Base-by-base conservation (phyloP, 1,139 yeast genomes). In the Trichomonascaceae sp. region DNA sequence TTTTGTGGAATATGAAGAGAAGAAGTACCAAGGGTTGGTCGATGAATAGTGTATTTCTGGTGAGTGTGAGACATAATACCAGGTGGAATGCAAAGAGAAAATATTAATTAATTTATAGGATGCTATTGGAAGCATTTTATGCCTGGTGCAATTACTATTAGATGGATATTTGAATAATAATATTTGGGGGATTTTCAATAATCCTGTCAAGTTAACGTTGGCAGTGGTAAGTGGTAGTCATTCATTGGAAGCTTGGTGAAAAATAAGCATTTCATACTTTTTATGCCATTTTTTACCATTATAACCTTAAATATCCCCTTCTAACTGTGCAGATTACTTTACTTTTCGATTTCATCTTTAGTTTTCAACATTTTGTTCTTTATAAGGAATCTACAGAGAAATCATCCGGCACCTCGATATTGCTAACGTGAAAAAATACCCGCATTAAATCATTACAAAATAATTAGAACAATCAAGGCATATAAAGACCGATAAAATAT, bases 11-110 rank as follows among this genome's bases (percentile, higher is more conserved):
- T 61, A 72, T 69, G 56, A 73, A 73, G 49, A 74, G 87, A 52
- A 72, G 74, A 57, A 78, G 85, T 1, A 79, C 83, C 63, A 69
- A 71, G 54, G 88, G 87, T 0, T 81, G 82, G 63, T 78, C 87
- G 3, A 79, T 78, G 50, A 63, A 73, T 13, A 78, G 83, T 15
- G 75, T 78, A 15, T 30, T 53, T 10, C 43, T 55, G 46, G 56
- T 54, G 47, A 49, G 56, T 45, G 24, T 18, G 30, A 15, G 17
- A 24, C 38, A 24, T 5, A 15, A 10, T 5, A 6, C 24, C n/a
- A n/a, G n/a, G 15, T 18, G 32, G 45, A 4, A 5, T 7, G 12
- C 17, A 15, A 13, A 15, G 41, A 30, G 15, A 38, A n/a, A 20
- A 13, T n/a, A n/a, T 36, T 47, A 38, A 45, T 49, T n/a, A 38